A percentile compares a stretch with the other conserved stretches of the same genome.
phyloP scores from a whole-genome alignment of 2,329 filamentous ascomycete species.

The Pseudocercospora macadamiae region DNA sequence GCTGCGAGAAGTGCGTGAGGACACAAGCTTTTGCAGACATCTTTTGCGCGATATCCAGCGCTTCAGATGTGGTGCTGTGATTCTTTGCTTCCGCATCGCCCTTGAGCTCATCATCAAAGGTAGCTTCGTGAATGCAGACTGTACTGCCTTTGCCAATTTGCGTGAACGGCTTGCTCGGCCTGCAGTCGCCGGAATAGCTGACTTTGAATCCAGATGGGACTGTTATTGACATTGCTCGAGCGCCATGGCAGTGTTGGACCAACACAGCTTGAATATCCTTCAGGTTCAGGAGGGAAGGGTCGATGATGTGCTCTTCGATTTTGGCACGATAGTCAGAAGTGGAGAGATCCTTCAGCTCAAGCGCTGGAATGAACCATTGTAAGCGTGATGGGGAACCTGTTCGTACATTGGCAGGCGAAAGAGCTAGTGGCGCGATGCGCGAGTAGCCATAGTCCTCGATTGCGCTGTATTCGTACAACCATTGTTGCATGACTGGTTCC shows the following conservation, averaged over 20 bases:
- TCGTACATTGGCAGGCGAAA: slow-evolving; percentile 36
- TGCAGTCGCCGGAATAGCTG: slow-evolving; percentile 92
- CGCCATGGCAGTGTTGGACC: slow-evolving; percentile 78
- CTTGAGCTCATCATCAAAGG: slow-evolving; percentile 83
- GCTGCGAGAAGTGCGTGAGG: slow-evolving; percentile 92
- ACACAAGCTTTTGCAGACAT: slow-evolving; percentile 83
- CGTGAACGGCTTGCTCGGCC: slow-evolving; percentile 73
- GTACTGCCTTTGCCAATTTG: slow-evolving; percentile 73
- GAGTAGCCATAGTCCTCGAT: slow-evolving; percentile 77
- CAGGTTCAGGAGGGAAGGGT: slow-evolving; percentile 61
- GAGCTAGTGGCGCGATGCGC: slow-evolving; percentile 56
- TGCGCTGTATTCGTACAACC: slow-evolving; percentile 76
- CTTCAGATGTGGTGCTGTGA: slow-evolving; percentile 87
- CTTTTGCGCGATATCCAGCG: slow-evolving; percentile 70
- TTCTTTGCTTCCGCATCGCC: slow-evolving; percentile 84
- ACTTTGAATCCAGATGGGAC: slow-evolving; percentile 81
- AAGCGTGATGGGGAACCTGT: slow-evolving; percentile 33
- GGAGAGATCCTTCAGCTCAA: slow-evolving; percentile 26
- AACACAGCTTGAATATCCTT: slow-evolving; percentile 64
- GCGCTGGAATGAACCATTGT: slow-evolving; percentile 38
- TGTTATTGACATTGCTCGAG: slow-evolving; percentile 75
- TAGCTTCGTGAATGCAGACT: slow-evolving; percentile 91
- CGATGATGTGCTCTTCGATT: slow-evolving; percentile 26
- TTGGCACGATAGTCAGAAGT: slow-evolving; percentile 28
- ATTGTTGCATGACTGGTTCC: slow-evolving; percentile 70